Percentiles rank a stretch among this genome's conserved stretches.
Conservation (phyloP, 768 basidiomycete genomes). For the Albatrellus ellisii region DNA sequence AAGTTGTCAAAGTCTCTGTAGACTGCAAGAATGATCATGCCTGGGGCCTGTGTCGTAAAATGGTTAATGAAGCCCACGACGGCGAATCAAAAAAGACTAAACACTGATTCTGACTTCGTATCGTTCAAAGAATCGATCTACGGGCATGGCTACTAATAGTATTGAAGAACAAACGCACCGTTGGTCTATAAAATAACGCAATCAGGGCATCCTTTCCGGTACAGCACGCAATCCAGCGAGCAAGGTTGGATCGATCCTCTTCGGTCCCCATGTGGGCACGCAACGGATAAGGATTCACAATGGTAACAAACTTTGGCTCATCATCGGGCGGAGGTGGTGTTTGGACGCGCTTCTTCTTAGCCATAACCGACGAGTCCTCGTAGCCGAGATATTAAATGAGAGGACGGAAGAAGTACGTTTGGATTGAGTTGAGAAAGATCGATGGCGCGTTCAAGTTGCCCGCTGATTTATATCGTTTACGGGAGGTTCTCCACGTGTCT, state of each 20-base stretch:
- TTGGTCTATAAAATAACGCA: conserved; percentile 31
- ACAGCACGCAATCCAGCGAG: conserved; percentile 31
- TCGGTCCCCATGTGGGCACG: conserved; percentile 28
- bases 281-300: conserved; percentile 30
- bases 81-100: no score
- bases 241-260: conserved; percentile 25
- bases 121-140: no score
- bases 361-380: no score
- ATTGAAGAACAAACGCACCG: conserved; percentile 19
- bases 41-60: conserved; percentile 23
- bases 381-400: no score
- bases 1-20: conserved; percentile 19
- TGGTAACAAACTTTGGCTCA: conserved; percentile 31
- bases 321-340: conserved; percentile 32
- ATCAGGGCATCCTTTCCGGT: conserved; percentile 22
- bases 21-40: conserved; percentile 33
- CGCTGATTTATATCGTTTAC: no score
- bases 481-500: no score
- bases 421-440: no score
- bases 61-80: neutral
- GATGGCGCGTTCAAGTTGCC: no score
- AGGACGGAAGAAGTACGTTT: no score
- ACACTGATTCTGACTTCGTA: no score
- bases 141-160: no score
- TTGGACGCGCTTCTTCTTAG: conserved; percentile 26